These are phyloP conservation scores for Xanthoconium stramineum DNA, from an alignment of 768 basidiomycete genomes.

Conservation along the genomic window DNA sequence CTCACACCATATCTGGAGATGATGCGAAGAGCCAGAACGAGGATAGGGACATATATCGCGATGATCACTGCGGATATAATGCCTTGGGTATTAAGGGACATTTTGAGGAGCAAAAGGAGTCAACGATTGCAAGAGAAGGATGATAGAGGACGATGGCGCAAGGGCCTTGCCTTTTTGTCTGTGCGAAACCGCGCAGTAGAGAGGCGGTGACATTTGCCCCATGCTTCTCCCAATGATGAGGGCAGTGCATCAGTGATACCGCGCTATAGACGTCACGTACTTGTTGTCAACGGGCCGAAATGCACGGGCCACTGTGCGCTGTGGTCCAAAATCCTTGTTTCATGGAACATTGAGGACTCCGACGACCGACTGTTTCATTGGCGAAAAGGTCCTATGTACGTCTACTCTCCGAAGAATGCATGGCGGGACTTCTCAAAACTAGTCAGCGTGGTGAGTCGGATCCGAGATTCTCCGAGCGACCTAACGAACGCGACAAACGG, in stretches of 20 bases:
- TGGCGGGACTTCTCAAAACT: too few species aligned
- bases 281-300: background rate
- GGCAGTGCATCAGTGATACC: constrained; percentile 11
- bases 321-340: background rate
- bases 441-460: too few species aligned
- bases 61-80: constrained; percentile 60
- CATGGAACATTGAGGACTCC: too few species aligned
- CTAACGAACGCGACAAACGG: too few species aligned
- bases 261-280: background rate
- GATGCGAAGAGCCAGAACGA: constrained; percentile 43
- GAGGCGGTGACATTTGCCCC: constrained; percentile 20
- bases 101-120: constrained; percentile 10
- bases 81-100: constrained; percentile 40
- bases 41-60: constrained; percentile 56
- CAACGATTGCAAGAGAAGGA: background rate
- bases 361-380: too few species aligned
- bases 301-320: background rate
- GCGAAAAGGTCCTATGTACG: too few species aligned
- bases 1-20: constrained; percentile 53
- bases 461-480: too few species aligned
- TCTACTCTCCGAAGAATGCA: too few species aligned
- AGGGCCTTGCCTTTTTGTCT: constrained; percentile 21
- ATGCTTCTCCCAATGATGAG: constrained; percentile 1
- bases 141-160: background rate
- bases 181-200: constrained; percentile 4